phyloP scores from a whole-genome alignment of 148 eudicot genomes.

The Selenicereus undatus region DNA sequence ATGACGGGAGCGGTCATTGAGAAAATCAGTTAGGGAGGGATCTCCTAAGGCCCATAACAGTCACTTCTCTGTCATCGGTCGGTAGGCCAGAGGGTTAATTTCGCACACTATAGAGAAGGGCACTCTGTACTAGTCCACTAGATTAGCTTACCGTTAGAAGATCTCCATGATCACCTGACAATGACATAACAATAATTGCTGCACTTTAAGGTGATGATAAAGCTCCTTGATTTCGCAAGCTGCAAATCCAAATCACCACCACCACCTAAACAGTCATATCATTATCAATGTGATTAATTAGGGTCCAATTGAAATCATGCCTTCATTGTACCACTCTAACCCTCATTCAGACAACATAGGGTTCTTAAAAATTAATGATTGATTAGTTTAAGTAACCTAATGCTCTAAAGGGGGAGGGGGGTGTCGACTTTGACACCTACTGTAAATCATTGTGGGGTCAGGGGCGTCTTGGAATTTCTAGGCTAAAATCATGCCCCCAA shows the following conservation, averaged over 20 bases:
- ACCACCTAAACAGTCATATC: not conserved
- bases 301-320: conserved; percentile 7
- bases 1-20: too few species aligned
- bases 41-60: not conserved
- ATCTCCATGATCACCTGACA: not conserved
- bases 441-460: conserved; percentile 4
- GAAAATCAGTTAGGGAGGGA: too few species aligned
- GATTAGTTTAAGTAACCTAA: not conserved
- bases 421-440: not conserved
- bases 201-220: conserved; percentile 11
- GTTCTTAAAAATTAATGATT: not conserved
- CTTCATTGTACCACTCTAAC: not conserved
- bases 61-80: not conserved
- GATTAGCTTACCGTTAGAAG: not conserved
- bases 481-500: not conserved
- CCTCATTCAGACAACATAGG: not conserved
- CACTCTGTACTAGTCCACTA: not conserved
- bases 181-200: conserved; percentile 14
- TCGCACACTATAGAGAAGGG: not conserved
- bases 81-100: not conserved
- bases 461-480: not conserved
- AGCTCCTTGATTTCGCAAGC: not conserved
- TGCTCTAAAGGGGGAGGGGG: not conserved
- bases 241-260: conserved; percentile 12
- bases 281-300: conserved; percentile 18